Base-by-base conservation (phyloP, 495 filamentous ascomycete genomes). In the Lophiotrema nucula region DNA sequence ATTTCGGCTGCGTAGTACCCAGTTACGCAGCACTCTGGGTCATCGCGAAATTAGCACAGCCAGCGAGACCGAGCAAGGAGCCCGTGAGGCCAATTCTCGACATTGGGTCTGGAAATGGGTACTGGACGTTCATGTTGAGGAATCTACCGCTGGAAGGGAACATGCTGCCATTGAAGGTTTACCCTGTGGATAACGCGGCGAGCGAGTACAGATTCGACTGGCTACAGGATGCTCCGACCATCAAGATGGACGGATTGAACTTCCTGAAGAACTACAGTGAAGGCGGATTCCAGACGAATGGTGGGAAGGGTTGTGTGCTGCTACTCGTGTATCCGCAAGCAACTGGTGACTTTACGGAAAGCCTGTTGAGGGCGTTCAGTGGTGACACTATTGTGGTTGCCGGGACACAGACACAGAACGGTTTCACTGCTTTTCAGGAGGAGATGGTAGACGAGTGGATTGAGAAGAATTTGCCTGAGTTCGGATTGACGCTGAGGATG, bases 261-360 rank as follows among this genome's bases (percentile, higher is more conserved):
- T 84, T 72, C 56, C 64, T 86, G 26, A 52, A 53, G 47, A 56
- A 67, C 39, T 18, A 71, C 13, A 4, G 25, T 16, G 58, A 42
- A 28, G 42, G 4, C 53, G 10, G 13, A 67, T 62, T 26, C 2
- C 58, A 4, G 13, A 67, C 60, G 28, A 77, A 76, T 12, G 68
- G 69, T 15, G 67, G 58, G 26, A 56, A 47, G 51, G 51, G 51
- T 15, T 55, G 51, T 19, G 33, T 87, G 10, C 61, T 86, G 13
- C 65, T 87, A 18, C 69, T 87, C 10, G 82, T 86, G 0, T 86
- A 87, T 67, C 81, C 82, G 18, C 77, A 83, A 25, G 80, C 81
- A 0, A 76, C 77, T 2, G 73, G 72, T 4, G 76, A 70, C 15
- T 86, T 87, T 55, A 84, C 83, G 13, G 67, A 70, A 25, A 65